phyloP scores from a whole-genome alignment of 495 filamentous ascomycete species.

The Aspergillus nanangensis region DNA sequence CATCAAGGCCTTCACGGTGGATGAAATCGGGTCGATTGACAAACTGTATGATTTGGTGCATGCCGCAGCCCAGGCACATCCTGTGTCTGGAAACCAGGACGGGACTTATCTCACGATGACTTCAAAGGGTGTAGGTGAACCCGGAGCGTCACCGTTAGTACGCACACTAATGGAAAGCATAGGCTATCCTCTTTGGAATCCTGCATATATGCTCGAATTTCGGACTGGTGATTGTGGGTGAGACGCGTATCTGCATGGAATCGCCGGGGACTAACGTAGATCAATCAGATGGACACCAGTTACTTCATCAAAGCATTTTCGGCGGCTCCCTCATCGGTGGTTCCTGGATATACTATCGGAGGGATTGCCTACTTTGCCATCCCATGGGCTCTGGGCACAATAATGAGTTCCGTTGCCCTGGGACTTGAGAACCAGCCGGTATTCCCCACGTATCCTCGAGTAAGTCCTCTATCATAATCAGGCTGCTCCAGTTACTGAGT shows the following conservation, averaged over 20 bases:
- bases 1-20: slow-evolving; percentile 37
- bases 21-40: slow-evolving; percentile 35
- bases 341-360: slow-evolving; percentile 42
- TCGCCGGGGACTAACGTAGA: too few species aligned
- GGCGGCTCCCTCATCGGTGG: slow-evolving; percentile 29
- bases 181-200: slow-evolving; percentile 43
- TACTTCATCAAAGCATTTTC: slow-evolving; percentile 47
- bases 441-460: slow-evolving; percentile 42
- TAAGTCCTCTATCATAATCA: slow-evolving; percentile 9
- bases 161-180: background rate
- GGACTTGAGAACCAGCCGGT: slow-evolving; percentile 35
- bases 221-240: slow-evolving; percentile 34
- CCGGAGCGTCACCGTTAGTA: too few species aligned
- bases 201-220: slow-evolving; percentile 39
- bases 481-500: background rate
- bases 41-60: slow-evolving; percentile 43
- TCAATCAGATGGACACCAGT: slow-evolving; percentile 36
- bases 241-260: too few species aligned
- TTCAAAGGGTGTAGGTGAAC: slow-evolving; percentile 32
- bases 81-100: slow-evolving; percentile 40
- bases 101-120: slow-evolving; percentile 49
- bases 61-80: slow-evolving; percentile 35
- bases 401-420: slow-evolving; percentile 35
- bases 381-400: slow-evolving; percentile 39
- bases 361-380: slow-evolving; percentile 42